Evolutionary conservation across 805 yeast genomes (phyloP), one percentile per base, ranked within the genome.

Genomic region (Myxozyma nipponensis): DNA sequence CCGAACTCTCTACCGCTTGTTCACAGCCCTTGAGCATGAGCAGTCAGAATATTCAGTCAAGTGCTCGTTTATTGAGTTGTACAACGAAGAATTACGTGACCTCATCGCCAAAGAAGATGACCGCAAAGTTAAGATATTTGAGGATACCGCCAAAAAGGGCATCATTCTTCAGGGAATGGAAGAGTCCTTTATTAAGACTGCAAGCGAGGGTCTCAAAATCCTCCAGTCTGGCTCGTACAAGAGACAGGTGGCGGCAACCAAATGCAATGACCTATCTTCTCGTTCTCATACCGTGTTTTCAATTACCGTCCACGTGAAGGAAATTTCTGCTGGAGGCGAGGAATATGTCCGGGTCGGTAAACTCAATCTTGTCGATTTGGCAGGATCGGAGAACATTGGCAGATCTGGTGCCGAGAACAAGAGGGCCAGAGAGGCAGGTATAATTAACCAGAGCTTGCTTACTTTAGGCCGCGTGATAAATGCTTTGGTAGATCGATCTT

Each of bases 401-500:
- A 73, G 88, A 61, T 86, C 96, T 0, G 98, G 98, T 2, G 96
- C 97, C 0, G 74, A 79, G 22, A 82, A 85, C 58, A 84, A 81
- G 63, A 75, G 96, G 39, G 96, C 96, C 0, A 82, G 88, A 58
- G 98, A 91, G 64, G 96, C 97, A 0, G 97, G 96, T 0, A 80
- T 87, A 18, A 90, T 90, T 44, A 91, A 91, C 67, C 95, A 88
- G 66, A 84, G 95, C 66, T 72, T 91, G 46, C 70, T 91, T 34
- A 83, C 96, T 0, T 73, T 91, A 39, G 98, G 98, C 1, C 74
- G 95, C 54, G 97, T 91, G 1, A 90, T 91, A 19, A 89, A 84
- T 64, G 74, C 81, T 1, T 67, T 84, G 18, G 86, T 81, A 2
- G 86, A 81, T 57, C 74, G 75, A 36, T 72, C 75, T 18, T 68